Percentiles rank a stretch among this genome's conserved stretches.
Evolutionary conservation across 176 grass and related monocot species (phyloP).

Genomic region (Metroxylon sagu): DNA sequence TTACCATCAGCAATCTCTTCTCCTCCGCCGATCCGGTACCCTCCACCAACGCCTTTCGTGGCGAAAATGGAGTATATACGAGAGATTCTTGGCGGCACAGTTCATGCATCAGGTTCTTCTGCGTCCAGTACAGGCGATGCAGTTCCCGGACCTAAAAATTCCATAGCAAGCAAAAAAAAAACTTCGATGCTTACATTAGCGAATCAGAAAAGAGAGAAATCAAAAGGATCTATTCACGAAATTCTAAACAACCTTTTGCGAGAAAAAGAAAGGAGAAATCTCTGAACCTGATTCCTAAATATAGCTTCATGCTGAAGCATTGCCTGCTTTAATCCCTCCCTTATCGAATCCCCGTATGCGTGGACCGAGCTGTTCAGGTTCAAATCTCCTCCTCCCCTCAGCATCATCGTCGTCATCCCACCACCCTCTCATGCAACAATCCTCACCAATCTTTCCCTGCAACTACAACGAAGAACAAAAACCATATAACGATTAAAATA

Average conservation of each 20-base stretch:
- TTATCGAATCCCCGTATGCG: slow-evolving; percentile 13
- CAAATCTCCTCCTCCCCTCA: slow-evolving; percentile 28
- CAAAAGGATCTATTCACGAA: background rate
- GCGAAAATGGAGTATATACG: slow-evolving; percentile 6
- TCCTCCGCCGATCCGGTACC: background rate
- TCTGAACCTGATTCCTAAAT: slow-evolving; percentile 30
- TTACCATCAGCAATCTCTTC: background rate
- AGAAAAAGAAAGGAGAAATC: background rate
- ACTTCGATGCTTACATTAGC: too few species aligned
- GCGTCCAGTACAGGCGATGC: slow-evolving; percentile 33
- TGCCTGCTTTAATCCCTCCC: slow-evolving; percentile 23
- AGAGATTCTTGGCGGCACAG: slow-evolving; percentile 26
- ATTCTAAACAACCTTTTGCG: too few species aligned
- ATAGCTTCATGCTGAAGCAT: slow-evolving; percentile 40
- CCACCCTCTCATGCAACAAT: background rate
- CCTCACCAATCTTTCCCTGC: too few species aligned
- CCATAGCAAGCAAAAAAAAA: background rate
- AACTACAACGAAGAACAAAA: too few species aligned
- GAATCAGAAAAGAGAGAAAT: background rate
- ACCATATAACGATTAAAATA: too few species aligned
- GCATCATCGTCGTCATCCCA: slow-evolving; percentile 8
- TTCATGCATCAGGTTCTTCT: slow-evolving; percentile 25
- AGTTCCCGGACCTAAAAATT: slow-evolving; percentile 33
- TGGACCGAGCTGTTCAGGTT: slow-evolving; percentile 34
- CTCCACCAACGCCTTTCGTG: too few species aligned